These are phyloP conservation scores for Eucalyptus leucophloia DNA, from an alignment of 345 rosid genomes.

Conservation along the genomic window DNA sequence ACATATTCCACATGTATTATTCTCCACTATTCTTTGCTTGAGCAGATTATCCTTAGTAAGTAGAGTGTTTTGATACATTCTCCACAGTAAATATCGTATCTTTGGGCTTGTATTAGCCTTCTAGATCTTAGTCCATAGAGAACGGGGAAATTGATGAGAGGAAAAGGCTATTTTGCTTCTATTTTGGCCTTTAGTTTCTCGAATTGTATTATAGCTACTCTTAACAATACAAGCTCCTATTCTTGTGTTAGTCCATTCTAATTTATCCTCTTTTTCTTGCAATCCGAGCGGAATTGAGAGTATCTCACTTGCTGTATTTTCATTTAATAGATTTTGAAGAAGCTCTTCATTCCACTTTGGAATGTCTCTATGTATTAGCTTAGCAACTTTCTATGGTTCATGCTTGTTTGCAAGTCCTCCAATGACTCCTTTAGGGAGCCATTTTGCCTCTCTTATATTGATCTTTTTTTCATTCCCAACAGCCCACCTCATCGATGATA, in stretches of 20 bases:
- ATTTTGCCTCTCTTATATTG: background rate
- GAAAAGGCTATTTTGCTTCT: background rate
- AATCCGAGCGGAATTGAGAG: background rate
- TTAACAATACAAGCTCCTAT: background rate
- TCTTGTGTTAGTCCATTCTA: background rate
- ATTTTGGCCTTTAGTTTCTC: background rate
- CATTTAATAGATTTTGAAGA: rapidly evolving
- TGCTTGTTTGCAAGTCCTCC: background rate
- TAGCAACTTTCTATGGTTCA: background rate
- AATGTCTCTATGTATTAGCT: too few relatives aligned
- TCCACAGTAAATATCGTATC: too few relatives aligned
- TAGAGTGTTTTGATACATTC: too few relatives aligned
- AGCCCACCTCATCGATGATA: background rate
- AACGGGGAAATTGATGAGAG: too few relatives aligned
- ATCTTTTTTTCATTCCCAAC: background rate
- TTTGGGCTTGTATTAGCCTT: too few relatives aligned
- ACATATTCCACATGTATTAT: too few relatives aligned
- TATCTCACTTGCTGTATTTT: background rate
- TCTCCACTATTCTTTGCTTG: too few relatives aligned
- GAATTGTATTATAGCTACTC: background rate
- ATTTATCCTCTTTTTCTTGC: background rate
- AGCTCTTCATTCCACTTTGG: background rate
- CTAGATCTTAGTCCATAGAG: too few relatives aligned
- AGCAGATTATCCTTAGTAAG: too few relatives aligned
- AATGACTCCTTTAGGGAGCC: background rate